Conservation (phyloP, 805 yeast genomes). For the Wickerhamiella lipophila region DNA sequence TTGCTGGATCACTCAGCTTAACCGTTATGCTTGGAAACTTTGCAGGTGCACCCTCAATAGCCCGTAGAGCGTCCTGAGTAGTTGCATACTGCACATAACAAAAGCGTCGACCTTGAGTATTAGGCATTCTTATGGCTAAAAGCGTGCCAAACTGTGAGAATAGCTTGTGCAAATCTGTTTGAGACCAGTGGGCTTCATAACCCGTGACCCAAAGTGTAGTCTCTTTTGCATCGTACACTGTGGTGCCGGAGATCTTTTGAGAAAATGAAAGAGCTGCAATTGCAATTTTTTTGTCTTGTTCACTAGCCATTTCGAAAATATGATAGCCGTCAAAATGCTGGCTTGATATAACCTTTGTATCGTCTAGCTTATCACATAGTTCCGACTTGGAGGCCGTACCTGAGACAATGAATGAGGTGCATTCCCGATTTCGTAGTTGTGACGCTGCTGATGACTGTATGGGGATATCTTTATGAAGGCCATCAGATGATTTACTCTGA, state of each 20-base stretch:
- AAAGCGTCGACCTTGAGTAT: slow-evolving; percentile 8
- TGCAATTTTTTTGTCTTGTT: slow-evolving; percentile 1
- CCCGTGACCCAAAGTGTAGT: slow-evolving; percentile 12
- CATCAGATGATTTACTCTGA: no score
- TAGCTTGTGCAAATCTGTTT: neutral
- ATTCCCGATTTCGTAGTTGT: neutral
- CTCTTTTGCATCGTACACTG: slow-evolving; percentile 6
- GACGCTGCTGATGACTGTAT: neutral
- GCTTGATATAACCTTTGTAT: neutral
- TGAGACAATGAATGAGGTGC: neutral
- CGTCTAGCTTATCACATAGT: neutral
- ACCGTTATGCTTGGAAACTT: neutral
- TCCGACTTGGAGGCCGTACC: neutral
- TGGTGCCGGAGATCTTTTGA: neutral
- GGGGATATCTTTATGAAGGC: no score
- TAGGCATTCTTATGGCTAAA: slow-evolving; percentile 9
- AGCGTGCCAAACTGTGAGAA: slow-evolving; percentile 10
- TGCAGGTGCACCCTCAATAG: neutral
- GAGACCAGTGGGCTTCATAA: slow-evolving; percentile 1
- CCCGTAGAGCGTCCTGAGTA: slow-evolving; percentile 4
- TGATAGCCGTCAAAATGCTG: neutral
- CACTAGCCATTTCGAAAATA: slow-evolving; percentile 6
- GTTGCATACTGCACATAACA: slow-evolving; percentile 12
- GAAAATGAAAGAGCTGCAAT: neutral
- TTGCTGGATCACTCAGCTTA: slow-evolving; percentile 10